Conservation (phyloP, 805 yeast genomes). For the Candida corydali region DNA sequence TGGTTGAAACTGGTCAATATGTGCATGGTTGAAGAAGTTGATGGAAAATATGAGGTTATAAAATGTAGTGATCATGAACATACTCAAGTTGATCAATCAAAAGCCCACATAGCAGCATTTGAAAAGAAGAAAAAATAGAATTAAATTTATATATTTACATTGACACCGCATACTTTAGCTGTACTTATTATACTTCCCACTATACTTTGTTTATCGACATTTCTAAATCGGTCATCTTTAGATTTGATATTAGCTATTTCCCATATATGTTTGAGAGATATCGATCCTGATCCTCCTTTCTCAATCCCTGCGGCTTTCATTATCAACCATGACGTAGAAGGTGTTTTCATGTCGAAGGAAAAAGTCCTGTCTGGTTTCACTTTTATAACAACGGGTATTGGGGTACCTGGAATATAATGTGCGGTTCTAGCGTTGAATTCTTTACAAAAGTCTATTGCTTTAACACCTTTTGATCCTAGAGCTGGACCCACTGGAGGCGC, state of each 20-base stretch:
- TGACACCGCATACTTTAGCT: slow-evolving; percentile 86
- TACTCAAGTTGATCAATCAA: slow-evolving; percentile 86
- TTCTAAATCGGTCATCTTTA: slow-evolving; percentile 74
- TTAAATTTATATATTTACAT: slow-evolving; percentile 15
- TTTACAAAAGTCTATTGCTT: slow-evolving; percentile 97
- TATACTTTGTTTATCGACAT: slow-evolving; percentile 66
- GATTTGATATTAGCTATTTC: slow-evolving; percentile 94
- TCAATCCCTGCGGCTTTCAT: slow-evolving; percentile 74
- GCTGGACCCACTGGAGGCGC: slow-evolving; percentile 99
- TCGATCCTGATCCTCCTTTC: slow-evolving; percentile 74
- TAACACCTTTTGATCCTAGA: slow-evolving; percentile 95
- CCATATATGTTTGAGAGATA: slow-evolving; percentile 82
- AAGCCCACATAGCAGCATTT: slow-evolving; percentile 91
- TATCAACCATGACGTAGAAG: slow-evolving; percentile 85
- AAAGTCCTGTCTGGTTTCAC: slow-evolving; percentile 93
- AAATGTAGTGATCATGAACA: slow-evolving; percentile 67
- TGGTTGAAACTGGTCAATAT: slow-evolving; percentile 63
- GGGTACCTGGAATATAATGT: slow-evolving; percentile 76
- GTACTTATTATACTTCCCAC: slow-evolving; percentile 81
- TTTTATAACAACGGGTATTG: slow-evolving; percentile 80
- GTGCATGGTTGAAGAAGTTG: slow-evolving; percentile 58
- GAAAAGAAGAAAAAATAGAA: slow-evolving; percentile 65
- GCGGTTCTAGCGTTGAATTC: slow-evolving; percentile 98
- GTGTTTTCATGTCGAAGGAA: slow-evolving; percentile 80
- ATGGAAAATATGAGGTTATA: slow-evolving; percentile 31